Conservation (phyloP, 352 stramenopile species). For the Phytophthora pisi region DNA sequence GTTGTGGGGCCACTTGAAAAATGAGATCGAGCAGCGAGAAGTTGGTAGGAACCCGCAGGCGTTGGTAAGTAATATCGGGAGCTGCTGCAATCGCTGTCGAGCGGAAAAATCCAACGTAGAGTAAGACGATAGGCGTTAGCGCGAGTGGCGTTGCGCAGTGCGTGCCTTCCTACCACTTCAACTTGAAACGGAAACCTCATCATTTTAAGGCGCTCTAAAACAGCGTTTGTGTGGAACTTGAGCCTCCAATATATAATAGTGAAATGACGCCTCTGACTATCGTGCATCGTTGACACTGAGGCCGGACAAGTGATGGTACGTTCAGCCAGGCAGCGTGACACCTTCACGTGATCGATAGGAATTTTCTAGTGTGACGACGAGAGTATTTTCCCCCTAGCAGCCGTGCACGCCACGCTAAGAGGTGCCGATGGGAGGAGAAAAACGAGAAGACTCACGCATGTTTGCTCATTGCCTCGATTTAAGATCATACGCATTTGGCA, state of each 20-base stretch:
- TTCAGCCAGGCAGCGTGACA: slow-evolving; percentile 3
- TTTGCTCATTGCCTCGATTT: not conserved
- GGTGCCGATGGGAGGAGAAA: slow-evolving; percentile 1
- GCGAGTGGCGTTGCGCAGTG: slow-evolving; percentile 12
- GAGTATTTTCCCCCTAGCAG: slow-evolving; percentile 1
- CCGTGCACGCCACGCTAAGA: slow-evolving; percentile 6
- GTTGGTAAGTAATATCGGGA: not conserved
- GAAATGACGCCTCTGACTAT: slow-evolving; percentile 14
- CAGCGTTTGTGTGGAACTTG: not conserved
- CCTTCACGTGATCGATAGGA: slow-evolving; percentile 1
- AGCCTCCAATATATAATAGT: slow-evolving; percentile 15
- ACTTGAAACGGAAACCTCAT: slow-evolving; percentile 17
- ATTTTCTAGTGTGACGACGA: slow-evolving; percentile 14
- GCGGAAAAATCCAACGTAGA: slow-evolving; percentile 24
- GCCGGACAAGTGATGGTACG: slow-evolving; percentile 1
- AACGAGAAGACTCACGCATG: not conserved
- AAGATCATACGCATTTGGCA: not conserved
- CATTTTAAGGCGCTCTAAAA: not conserved
- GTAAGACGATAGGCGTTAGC: slow-evolving; percentile 2
- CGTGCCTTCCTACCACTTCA: slow-evolving; percentile 6
- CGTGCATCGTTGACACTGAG: slow-evolving; percentile 8
- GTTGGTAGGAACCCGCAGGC: slow-evolving; percentile 4
- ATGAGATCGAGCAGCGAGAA: slow-evolving; percentile 30
- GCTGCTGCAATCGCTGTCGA: slow-evolving; percentile 3
- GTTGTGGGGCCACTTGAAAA: slow-evolving; percentile 26